Conservation (phyloP, 2,329 filamentous ascomycete genomes). For the Cladorrhinum sp. region DNA sequence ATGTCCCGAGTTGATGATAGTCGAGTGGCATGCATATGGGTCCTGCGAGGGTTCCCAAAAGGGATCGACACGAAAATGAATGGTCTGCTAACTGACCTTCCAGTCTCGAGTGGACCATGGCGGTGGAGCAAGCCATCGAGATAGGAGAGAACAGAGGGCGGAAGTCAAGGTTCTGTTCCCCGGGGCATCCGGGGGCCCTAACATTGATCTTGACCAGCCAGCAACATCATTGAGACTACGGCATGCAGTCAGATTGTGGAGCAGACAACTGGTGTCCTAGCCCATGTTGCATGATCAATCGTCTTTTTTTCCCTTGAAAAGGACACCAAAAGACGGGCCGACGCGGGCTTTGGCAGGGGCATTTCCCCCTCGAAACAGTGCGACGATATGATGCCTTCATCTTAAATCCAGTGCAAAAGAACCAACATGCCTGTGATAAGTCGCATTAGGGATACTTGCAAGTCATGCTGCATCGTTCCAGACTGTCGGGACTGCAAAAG, state of each 20-base stretch:
- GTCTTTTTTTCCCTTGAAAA: neutral
- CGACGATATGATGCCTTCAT: neutral
- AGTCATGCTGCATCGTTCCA: constrained; percentile 14
- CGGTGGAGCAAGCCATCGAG: neutral
- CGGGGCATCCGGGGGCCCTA: neutral
- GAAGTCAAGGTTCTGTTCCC: neutral
- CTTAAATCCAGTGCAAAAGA: neutral
- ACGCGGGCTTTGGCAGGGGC: constrained; percentile 2
- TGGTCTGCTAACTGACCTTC: too few relatives aligned
- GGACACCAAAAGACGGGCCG: constrained; percentile 2
- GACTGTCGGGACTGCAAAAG: constrained; percentile 14
- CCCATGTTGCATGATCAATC: neutral
- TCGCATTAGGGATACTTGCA: neutral
- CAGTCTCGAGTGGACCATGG: neutral
- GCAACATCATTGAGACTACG: neutral
- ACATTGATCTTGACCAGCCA: neutral
- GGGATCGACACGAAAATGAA: neutral
- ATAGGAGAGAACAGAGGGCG: neutral
- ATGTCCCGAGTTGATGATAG: too few relatives aligned
- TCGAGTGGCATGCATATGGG: neutral
- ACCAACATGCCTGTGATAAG: neutral
- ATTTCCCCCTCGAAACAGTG: neutral
- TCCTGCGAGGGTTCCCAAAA: neutral
- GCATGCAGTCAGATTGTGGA: neutral
- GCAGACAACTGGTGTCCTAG: neutral